These are phyloP conservation scores for Pleurotus tuber-regium DNA, from an alignment of 768 basidiomycete genomes.

Conservation along the genomic window DNA sequence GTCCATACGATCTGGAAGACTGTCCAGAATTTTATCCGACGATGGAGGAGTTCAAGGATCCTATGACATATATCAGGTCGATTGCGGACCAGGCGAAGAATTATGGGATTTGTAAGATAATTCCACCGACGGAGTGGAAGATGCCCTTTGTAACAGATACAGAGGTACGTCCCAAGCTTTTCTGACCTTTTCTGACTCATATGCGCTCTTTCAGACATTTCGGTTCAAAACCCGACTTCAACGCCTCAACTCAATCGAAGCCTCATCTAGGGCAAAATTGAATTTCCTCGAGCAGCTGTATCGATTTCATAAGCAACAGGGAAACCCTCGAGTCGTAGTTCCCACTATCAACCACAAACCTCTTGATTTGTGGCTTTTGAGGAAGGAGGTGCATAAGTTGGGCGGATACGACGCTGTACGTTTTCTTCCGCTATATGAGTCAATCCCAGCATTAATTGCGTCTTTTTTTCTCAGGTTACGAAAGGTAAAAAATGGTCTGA, in stretches of 20 bases:
- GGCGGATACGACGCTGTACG: conserved; percentile 88
- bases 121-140: conserved; percentile 90
- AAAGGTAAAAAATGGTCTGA: conserved; percentile 86
- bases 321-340: conserved; percentile 85
- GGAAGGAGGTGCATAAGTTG: conserved; percentile 86
- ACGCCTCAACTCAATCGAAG: conserved; percentile 94
- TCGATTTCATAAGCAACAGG: conserved; percentile 95
- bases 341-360: conserved; percentile 93
- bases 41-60: conserved; percentile 89
- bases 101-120: conserved; percentile 94
- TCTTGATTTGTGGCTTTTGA: conserved; percentile 89
- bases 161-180: conserved; percentile 57
- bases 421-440: conserved; percentile 14
- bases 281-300: conserved; percentile 98
- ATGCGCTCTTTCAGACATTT: conserved; percentile 57
- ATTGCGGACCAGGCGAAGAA: conserved; percentile 68
- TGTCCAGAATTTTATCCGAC: conserved; percentile 90
- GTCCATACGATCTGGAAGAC: conserved; percentile 85
- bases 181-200: conserved; percentile 7
- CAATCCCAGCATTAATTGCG: conserved; percentile 17
- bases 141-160: conserved; percentile 96
- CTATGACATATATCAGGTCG: conserved; percentile 88
- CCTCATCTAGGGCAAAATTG: conserved; percentile 92
- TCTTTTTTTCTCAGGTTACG: conserved; percentile 59
- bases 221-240: conserved; percentile 96